These are phyloP conservation scores for Annulohypoxylon stygium DNA, from an alignment of 495 filamentous ascomycete species.

Conservation along the genomic window DNA sequence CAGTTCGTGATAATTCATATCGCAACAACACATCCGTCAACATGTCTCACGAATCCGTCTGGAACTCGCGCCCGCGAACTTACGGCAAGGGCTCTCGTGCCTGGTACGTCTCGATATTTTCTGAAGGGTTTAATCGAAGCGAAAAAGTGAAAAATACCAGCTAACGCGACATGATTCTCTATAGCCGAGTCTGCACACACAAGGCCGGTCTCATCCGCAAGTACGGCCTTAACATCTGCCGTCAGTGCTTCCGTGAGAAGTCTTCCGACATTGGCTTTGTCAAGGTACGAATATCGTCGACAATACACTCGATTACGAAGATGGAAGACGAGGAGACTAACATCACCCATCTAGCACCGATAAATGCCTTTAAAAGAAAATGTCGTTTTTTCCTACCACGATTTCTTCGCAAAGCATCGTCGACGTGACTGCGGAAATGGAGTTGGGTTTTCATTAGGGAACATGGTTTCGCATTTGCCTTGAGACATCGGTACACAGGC, in stretches of 20 bases:
- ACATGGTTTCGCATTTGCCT: slow-evolving; percentile 46
- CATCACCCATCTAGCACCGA: slow-evolving; percentile 61
- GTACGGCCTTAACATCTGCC: slow-evolving; percentile 99
- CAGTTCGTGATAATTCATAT: slow-evolving; percentile 35
- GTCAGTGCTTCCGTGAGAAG: slow-evolving; percentile 99
- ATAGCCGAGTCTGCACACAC: slow-evolving; percentile 96
- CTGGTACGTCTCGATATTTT: slow-evolving; percentile 72
- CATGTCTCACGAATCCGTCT: slow-evolving; percentile 99
- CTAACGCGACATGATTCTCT: slow-evolving; percentile 30
- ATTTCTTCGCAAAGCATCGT: slow-evolving; percentile 47
- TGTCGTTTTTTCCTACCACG: slow-evolving; percentile 42
- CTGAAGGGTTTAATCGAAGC: neutral
- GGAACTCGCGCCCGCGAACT: slow-evolving; percentile 96
- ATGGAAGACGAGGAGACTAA: slow-evolving; percentile 35
- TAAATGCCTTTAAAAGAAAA: slow-evolving; percentile 56
- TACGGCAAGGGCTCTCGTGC: slow-evolving; percentile 94
- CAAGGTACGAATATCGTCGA: slow-evolving; percentile 75
- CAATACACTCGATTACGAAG: slow-evolving; percentile 7
- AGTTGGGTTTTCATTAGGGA: slow-evolving; percentile 48
- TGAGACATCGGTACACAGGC: slow-evolving; percentile 39
- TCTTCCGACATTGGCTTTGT: slow-evolving; percentile 93
- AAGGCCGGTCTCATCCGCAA: slow-evolving; percentile 97
- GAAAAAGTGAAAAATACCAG: slow-evolving; percentile 11
- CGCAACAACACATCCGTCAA: slow-evolving; percentile 57
- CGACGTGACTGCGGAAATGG: slow-evolving; percentile 45